phyloP scores from a whole-genome alignment of 176 grass and related monocot genomes.

The Puccinellia tenuiflora region DNA sequence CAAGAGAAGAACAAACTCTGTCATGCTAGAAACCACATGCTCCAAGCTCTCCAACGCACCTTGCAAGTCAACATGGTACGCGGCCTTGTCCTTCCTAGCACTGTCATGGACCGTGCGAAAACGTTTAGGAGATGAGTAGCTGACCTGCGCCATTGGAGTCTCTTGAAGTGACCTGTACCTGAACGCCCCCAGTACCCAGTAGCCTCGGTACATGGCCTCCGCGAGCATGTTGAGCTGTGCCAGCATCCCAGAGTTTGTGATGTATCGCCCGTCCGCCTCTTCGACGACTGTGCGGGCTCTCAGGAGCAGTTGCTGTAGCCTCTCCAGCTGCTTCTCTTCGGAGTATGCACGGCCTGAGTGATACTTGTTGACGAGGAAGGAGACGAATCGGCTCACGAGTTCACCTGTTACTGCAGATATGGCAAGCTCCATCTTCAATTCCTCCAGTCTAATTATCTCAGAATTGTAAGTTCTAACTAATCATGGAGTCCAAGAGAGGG shows the following conservation, averaged over 20 bases:
- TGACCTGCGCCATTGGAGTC: not conserved
- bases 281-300: not conserved
- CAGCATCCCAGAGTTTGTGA: not conserved
- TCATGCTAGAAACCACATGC: not conserved
- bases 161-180: not conserved
- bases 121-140: not conserved
- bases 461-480: not conserved
- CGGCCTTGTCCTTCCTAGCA: not conserved
- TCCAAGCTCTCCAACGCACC: not conserved
- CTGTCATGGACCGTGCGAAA: not conserved
- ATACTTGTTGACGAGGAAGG: not conserved
- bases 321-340: not conserved
- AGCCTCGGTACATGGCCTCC: slow-evolving; percentile 5
- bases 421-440: not conserved
- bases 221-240: not conserved
- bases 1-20: not conserved
- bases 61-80: not conserved
- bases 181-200: not conserved
- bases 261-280: not conserved
- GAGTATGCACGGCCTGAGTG: too few species aligned
- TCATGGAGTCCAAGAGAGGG: not conserved
- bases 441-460: not conserved
- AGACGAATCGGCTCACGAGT: not conserved
- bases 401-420: not conserved
- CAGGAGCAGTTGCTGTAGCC: not conserved